These are phyloP conservation scores for Rhinocladiella mackenziei DNA, from an alignment of 2,329 filamentous ascomycete genomes.

Conservation along the genomic window DNA sequence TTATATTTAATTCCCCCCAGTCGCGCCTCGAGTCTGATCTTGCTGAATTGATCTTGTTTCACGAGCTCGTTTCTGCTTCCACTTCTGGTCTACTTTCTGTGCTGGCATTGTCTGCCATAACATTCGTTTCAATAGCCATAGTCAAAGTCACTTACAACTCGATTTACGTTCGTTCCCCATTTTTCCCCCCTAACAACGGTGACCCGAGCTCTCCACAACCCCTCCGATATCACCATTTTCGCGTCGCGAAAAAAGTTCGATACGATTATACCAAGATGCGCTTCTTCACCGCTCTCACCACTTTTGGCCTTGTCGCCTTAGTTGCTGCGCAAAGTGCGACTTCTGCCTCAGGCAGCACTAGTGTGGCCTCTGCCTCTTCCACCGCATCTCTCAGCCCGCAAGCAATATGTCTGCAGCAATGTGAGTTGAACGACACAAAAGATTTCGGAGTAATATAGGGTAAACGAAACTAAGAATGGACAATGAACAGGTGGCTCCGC, in stretches of 20 bases:
- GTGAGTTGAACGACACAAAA: slow-evolving; percentile 33
- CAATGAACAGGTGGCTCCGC: slow-evolving; percentile 35
- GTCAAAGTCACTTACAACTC: slow-evolving; percentile 2
- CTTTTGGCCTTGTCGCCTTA: slow-evolving; percentile 43
- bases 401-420: slow-evolving; percentile 36
- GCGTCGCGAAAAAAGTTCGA: background rate
- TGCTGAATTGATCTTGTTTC: too few species aligned
- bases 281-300: slow-evolving; percentile 23
- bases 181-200: background rate
- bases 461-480: background rate
- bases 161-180: slow-evolving; percentile 2
- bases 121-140: slow-evolving; percentile 8
- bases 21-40: too few species aligned
- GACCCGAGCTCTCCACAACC: background rate
- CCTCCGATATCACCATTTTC: background rate
- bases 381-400: slow-evolving; percentile 36
- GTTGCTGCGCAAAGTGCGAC: slow-evolving; percentile 36
- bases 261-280: slow-evolving; percentile 24
- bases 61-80: background rate
- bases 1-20: too few species aligned
- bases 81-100: too few species aligned
- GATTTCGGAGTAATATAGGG: background rate
- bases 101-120: slow-evolving; percentile 5
- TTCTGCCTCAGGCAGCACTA: slow-evolving; percentile 20
- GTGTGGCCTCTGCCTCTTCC: slow-evolving; percentile 31